Evolutionary conservation across 2,329 filamentous ascomycete species (phyloP).

Genomic region (Fusarium sp.): DNA sequence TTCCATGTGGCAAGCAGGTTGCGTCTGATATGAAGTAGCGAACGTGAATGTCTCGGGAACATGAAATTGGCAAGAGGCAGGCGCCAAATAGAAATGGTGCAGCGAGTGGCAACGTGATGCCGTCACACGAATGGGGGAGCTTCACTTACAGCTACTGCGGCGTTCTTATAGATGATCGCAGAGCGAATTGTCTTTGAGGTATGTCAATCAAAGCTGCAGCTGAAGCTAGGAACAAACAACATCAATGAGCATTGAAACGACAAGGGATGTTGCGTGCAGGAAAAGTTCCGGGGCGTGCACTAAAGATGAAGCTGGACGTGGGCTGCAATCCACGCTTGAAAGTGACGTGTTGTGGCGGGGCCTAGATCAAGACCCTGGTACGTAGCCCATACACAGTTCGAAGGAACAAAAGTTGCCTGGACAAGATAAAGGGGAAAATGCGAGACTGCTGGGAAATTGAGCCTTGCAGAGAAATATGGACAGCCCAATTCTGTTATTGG

Average conservation of each 20-base stretch:
- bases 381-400: conserved; percentile 27
- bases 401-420: conserved; percentile 15
- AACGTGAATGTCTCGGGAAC: not conserved
- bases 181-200: conserved; percentile 22
- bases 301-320: conserved; percentile 41
- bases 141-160: conserved; percentile 40
- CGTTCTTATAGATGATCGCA: conserved; percentile 19
- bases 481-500: not conserved
- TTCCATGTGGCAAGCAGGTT: conserved; percentile 59
- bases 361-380: conserved; percentile 38
- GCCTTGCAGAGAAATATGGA: not conserved
- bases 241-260: conserved; percentile 29
- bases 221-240: conserved; percentile 12
- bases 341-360: conserved; percentile 46
- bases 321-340: conserved; percentile 44
- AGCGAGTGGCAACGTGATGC: conserved; percentile 15
- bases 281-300: conserved; percentile 34
- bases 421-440: conserved; percentile 9
- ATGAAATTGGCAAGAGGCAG: not conserved
- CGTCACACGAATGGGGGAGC: conserved; percentile 8
- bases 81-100: conserved; percentile 1
- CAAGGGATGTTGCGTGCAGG: conserved; percentile 34
- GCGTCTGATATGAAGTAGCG: not conserved
- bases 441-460: conserved; percentile 1
- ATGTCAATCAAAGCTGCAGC: conserved; percentile 34